Evolutionary conservation across 2,329 filamentous ascomycete species (phyloP), one percentile per base, ranked within the genome.

Genomic region (Fusarium camptoceras): DNA sequence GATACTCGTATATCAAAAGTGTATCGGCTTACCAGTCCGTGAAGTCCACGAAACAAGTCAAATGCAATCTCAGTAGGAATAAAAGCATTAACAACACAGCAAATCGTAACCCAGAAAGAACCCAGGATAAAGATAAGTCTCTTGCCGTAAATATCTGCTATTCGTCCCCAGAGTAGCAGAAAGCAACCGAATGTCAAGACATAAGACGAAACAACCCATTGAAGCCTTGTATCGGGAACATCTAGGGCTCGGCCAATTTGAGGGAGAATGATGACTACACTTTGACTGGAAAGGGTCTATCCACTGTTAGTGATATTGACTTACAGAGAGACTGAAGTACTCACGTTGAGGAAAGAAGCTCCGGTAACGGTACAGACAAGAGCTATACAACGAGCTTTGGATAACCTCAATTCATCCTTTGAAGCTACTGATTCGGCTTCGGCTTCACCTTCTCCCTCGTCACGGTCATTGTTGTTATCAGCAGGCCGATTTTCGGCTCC

Each of bases 151-250:
- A 92, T 84, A 76, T 92, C 89, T 58, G 87, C 90, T 24, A 92
- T 84, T 22, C 89, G 84, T 27, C 89, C 90, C 89, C 89, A 92
- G 16, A 92, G 82, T 18, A 92, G 79, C 27, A 92, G 79, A 73
- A 92, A 91, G 77, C 89, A 91, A 48, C 89, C 89, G 71, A 92
- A 92, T 0, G 88, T 83, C 18, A 92, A 83, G 6, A 87, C 83
- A 74, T 92, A 92, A 1, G 89, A 86, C 0, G 89, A 91, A 1
- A 92, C 82, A 65, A 92, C 84, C 89, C 89, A 92, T 79, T 91
- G 89, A 60, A 87, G 83, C 18, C 88, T 83, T 27, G 83, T 83
- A 41, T 86, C 84, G 1, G 89, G 89, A 22, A 91, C 88, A 54
- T 77, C 64, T 7, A 91, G 81, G 14, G 85, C 85, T 27, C 80